phyloP scores from a whole-genome alignment of 768 basidiomycete genomes.

The Termitomyces sp. region DNA sequence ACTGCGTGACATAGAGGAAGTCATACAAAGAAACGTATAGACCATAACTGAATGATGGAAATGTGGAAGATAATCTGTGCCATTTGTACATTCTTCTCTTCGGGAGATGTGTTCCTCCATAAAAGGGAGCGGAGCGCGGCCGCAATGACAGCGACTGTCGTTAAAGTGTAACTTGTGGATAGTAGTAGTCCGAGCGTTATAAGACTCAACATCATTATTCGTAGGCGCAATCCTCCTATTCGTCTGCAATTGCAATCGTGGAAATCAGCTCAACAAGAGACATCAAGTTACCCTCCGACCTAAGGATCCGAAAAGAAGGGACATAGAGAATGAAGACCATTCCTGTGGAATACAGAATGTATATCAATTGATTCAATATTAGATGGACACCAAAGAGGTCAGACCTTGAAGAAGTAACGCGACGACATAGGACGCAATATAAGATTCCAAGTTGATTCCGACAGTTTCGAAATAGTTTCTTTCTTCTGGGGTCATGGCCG shows the following conservation, averaged over 20 bases:
- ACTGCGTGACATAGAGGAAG: background rate
- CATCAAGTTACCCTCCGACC: background rate
- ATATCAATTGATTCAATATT: background rate
- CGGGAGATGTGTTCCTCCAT: background rate
- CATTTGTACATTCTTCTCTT: background rate
- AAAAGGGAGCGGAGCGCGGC: background rate
- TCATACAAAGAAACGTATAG: background rate
- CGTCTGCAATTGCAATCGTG: background rate
- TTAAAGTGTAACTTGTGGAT: background rate
- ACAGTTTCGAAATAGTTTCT: background rate
- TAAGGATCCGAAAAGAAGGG: background rate
- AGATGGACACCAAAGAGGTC: background rate
- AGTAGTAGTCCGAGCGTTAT: background rate
- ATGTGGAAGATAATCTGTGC: background rate
- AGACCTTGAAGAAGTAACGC: background rate
- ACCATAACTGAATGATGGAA: background rate
- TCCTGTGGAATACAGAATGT: background rate
- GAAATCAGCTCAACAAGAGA: background rate
- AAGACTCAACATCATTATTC: background rate
- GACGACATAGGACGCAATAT: background rate
- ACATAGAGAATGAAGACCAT: background rate
- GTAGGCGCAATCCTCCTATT: background rate
- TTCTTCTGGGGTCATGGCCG: background rate
- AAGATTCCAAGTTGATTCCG: background rate
- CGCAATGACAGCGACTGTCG: background rate